These are phyloP conservation scores for Isabelozyma heimii DNA, from an alignment of 805 yeast species.

Conservation along the genomic window DNA sequence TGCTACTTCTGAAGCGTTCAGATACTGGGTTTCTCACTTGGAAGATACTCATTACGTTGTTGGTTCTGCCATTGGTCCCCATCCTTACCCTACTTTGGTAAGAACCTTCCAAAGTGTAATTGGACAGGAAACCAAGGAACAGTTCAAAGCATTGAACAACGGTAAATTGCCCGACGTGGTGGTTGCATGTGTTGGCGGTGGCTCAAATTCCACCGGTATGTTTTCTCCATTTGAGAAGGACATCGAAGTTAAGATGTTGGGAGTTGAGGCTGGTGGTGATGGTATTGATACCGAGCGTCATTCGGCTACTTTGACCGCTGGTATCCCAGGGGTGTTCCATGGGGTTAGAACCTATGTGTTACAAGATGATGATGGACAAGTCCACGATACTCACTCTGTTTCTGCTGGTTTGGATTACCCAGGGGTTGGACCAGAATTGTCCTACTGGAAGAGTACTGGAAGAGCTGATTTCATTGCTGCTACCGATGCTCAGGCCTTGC, in stretches of 20 bases:
- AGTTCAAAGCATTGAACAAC: conserved; percentile 72
- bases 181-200: conserved; percentile 99
- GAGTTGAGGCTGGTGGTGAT: conserved; percentile 99
- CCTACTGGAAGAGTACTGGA: conserved; percentile 91
- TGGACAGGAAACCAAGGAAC: conserved; percentile 92
- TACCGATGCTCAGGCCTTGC: conserved; percentile 91
- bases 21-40: conserved; percentile 90
- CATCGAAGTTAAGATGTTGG: conserved; percentile 70
- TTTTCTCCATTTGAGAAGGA: conserved; percentile 92
- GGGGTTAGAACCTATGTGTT: conserved; percentile 94
- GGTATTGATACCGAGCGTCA: conserved; percentile 88
- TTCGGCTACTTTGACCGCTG: conserved; percentile 94
- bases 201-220: conserved; percentile 94
- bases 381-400: conserved; percentile 95
- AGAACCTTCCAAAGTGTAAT: conserved; percentile 98
- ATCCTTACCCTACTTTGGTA: conserved; percentile 97
- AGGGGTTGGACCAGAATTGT: conserved; percentile 98
- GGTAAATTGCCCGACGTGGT: conserved; percentile 90
- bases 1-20: conserved; percentile 95
- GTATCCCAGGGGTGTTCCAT: conserved; percentile 96
- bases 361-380: conserved; percentile 92
- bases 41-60: conserved; percentile 89
- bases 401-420: conserved; percentile 99
- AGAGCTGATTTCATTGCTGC: conserved; percentile 90
- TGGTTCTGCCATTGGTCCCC: conserved; percentile 99